Percentiles rank a stretch among this genome's conserved stretches.
Conservation (phyloP, 192 early-diverging fungal genomes). For the Chytriomyces sp. region DNA sequence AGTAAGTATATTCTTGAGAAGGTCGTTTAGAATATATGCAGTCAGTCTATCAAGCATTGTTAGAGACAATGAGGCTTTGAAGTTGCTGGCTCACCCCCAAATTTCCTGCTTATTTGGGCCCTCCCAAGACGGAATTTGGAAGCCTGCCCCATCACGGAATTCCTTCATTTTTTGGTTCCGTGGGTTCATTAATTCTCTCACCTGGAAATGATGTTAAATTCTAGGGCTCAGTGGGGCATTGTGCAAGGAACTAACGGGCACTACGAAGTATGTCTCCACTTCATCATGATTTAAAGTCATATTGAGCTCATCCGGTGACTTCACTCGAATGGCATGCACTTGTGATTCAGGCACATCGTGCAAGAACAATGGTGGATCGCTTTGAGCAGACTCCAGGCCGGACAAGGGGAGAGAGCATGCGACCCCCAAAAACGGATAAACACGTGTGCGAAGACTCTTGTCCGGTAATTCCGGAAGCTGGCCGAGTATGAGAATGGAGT, state of each 20-base stretch:
- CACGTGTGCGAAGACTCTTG: conserved; percentile 27
- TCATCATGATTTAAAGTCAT: conserved; percentile 64
- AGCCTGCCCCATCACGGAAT: conserved; percentile 47
- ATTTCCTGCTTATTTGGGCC: conserved; percentile 50
- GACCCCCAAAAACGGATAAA: conserved; percentile 31
- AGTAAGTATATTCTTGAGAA: conserved; percentile 31
- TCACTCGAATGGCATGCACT: neutral
- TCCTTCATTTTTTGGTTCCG: conserved; percentile 35
- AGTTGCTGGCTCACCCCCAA: conserved; percentile 25
- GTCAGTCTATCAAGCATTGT: conserved; percentile 53
- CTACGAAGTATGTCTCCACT: conserved; percentile 67
- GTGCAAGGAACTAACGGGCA: conserved; percentile 51
- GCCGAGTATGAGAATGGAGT: conserved; percentile 62
- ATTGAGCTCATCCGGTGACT: conserved; percentile 32
- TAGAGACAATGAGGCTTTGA: neutral
- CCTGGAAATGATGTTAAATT: neutral
- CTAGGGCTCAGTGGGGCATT: neutral
- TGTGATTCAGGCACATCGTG: neutral
- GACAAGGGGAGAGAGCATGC: neutral
- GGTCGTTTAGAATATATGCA: conserved; percentile 70
- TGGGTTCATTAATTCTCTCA: conserved; percentile 60
- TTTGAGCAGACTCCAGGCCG: neutral
- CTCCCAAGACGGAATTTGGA: conserved; percentile 63
- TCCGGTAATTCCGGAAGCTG: conserved; percentile 50
- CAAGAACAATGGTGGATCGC: neutral